phyloP scores from a whole-genome alignment of 169 alveolate species.

The Plasmodium inui region DNA sequence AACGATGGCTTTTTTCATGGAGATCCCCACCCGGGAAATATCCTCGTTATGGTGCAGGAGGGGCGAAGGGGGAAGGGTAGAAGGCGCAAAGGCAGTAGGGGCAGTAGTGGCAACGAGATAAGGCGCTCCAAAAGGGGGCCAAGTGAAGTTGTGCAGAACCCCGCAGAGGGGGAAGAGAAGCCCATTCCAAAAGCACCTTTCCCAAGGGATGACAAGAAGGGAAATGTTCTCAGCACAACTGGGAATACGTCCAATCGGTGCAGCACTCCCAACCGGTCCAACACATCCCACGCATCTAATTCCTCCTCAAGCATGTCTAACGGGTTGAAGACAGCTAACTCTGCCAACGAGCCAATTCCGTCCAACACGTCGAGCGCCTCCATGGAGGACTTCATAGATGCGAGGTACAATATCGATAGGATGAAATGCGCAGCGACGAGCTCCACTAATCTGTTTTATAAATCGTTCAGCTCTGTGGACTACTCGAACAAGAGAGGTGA shows the following conservation, averaged over 20 bases:
- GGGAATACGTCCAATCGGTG: neutral
- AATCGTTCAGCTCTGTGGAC: conserved; percentile 23
- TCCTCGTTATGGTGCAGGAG: conserved; percentile 81
- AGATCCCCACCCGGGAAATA: conserved; percentile 95
- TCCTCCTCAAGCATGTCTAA: neutral
- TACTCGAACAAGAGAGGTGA: neutral
- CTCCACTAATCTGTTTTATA: neutral
- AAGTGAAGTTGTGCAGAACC: neutral
- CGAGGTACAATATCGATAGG: conserved; percentile 22
- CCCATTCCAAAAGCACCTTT: neutral
- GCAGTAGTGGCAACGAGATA: too few relatives aligned
- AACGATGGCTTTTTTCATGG: conserved; percentile 90
- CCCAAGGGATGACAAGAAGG: neutral
- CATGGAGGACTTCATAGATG: conserved; percentile 34
- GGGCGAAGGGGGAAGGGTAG: neutral
- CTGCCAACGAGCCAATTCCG: neutral
- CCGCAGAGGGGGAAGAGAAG: neutral
- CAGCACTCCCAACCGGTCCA: neutral
- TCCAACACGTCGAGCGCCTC: conserved; percentile 6
- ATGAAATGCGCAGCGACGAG: conserved; percentile 5
- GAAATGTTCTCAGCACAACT: neutral
- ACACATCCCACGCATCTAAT: neutral
- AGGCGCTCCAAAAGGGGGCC: neutral
- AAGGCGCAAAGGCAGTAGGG: neutral
- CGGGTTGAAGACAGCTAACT: neutral